Evolutionary conservation across 208 protist genomes (phyloP).

Genomic region (Acanthamoeba lenticulata): DNA sequence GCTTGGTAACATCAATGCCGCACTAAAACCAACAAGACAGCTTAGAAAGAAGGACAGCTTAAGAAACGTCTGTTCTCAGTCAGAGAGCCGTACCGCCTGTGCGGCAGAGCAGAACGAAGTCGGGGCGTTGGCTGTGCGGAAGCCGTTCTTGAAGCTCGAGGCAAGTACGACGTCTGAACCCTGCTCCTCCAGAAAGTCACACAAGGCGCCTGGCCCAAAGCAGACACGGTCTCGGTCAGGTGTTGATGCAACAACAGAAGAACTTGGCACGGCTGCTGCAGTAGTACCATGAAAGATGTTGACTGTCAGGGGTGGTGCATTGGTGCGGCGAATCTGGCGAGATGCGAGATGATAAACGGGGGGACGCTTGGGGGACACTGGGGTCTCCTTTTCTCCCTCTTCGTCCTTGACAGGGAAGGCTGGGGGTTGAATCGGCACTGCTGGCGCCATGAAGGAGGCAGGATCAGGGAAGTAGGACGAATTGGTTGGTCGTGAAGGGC

Average conservation of each 20-base stretch:
- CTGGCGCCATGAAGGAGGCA: background rate
- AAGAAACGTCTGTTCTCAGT: too few relatives aligned
- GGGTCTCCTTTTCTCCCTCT: background rate
- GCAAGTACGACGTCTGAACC: background rate
- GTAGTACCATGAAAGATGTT: background rate
- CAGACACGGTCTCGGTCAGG: background rate
- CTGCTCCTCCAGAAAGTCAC: background rate
- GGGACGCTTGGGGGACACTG: background rate
- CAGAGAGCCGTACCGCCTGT: background rate
- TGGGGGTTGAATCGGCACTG: background rate
- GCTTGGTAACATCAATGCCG: background rate
- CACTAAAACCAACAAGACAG: too few relatives aligned
- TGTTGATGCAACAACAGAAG: background rate
- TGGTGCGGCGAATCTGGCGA: background rate
- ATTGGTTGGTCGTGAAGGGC: too few relatives aligned
- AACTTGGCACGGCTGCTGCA: too few relatives aligned
- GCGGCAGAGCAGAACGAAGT: background rate
- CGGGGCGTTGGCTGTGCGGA: background rate
- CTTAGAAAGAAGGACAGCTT: background rate
- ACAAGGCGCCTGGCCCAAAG: background rate
- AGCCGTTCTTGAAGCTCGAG: constrained; percentile 16
- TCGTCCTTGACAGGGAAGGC: background rate
- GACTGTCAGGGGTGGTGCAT: background rate
- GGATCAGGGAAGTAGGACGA: too few relatives aligned
- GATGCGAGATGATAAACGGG: background rate